Evolutionary conservation across 352 stramenopile genomes (phyloP), one percentile per base, ranked within the genome.

Genomic region (Pythium dissotocum): DNA sequence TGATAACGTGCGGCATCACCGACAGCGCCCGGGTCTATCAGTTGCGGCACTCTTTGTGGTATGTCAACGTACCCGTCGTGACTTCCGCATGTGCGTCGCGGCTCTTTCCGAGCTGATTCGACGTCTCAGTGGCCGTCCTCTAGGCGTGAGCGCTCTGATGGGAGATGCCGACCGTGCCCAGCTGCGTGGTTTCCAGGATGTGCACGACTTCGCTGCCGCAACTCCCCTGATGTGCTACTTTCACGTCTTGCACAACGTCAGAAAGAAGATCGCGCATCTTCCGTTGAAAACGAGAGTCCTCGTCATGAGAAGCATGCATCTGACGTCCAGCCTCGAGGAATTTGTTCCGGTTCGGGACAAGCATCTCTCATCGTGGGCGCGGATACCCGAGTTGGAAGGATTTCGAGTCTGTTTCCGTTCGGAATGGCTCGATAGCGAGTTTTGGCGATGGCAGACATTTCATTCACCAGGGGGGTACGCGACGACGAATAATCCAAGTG

Each of bases 191-290:
- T 26, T 62, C n/a, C 18, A 51, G 33, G 56, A 62, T 38, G 26
- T 62, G 13, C 36, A 13, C 3, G 24, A 36, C 12, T 58, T 58
- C 10, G 52, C 52, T 21, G 14, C 18, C 12, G 35, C 56, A 21
- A 38, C 28, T 8, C 56, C 33, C 8, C 49, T 69, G 42, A 69
- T 71, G 63, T 70, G 55, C 16, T 69, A 67, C 54, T 75, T 75
- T 58, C 69, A 75, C 40, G 63, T 71, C 4, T 33, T 75, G 2
- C 71, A 69, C 59, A 71, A 75, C 48, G 59, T 71, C 3, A 59
- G 60, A 6, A 71, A 75, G 30, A 52, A 58, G 8, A 66, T 60
- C 9, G 13, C 18, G 18, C 53, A 75, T 26, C 38, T 75, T 6
- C 14, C 33, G 13, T 3, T 24, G 2, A 6, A 56, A 28, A 33